phyloP scores from a whole-genome alignment of 768 basidiomycete species.

The Russula sp. region DNA sequence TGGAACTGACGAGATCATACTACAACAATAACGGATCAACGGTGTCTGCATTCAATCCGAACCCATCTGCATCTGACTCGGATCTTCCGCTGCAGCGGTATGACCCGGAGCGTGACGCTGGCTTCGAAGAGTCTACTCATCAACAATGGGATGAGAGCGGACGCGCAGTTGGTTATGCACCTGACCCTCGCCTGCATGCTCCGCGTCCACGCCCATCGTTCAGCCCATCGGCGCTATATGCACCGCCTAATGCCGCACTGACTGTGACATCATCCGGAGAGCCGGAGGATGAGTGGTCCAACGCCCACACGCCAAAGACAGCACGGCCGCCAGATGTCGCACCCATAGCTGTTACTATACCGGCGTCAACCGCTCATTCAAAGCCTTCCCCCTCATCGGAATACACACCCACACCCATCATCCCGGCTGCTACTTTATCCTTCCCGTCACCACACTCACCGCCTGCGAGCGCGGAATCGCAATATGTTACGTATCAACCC shows the following conservation, averaged over 20 bases:
- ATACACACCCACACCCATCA: neutral
- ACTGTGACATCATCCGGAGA: neutral
- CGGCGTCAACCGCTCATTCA: neutral
- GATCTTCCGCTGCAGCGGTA: slow-evolving; percentile 38
- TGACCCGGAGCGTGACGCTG: slow-evolving; percentile 20
- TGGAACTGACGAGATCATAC: slow-evolving; percentile 22
- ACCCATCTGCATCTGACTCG: slow-evolving; percentile 36
- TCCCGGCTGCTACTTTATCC: neutral
- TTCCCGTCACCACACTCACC: neutral
- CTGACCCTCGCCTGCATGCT: slow-evolving; percentile 41
- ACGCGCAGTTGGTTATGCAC: slow-evolving; percentile 40
- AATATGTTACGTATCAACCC: neutral
- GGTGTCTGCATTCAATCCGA: slow-evolving; percentile 22
- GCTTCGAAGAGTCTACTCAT: slow-evolving; percentile 23
- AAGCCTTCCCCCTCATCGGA: neutral
- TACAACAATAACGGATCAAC: slow-evolving; percentile 20
- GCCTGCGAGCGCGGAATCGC: neutral
- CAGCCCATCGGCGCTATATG: slow-evolving; percentile 5
- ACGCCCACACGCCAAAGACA: slow-evolving; percentile 3
- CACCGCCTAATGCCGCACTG: neutral
- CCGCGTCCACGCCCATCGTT: slow-evolving; percentile 36
- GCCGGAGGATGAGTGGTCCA: slow-evolving; percentile 7
- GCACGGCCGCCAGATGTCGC: neutral
- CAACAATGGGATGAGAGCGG: slow-evolving; percentile 50
- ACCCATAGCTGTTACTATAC: neutral